These are phyloP conservation scores for Silene vulgaris DNA, from an alignment of 179 eudicot species.

Conservation along the genomic window DNA sequence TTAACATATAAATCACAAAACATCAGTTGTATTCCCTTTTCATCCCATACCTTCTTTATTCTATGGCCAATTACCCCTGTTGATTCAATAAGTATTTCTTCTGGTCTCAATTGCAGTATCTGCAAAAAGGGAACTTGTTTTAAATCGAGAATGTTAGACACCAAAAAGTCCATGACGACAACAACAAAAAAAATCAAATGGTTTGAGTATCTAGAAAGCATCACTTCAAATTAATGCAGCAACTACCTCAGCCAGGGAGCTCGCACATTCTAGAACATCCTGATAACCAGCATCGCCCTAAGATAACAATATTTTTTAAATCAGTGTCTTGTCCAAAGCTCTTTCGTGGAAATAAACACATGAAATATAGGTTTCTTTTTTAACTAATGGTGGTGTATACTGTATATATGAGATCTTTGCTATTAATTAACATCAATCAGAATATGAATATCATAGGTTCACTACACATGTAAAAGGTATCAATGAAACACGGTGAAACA, in stretches of 20 bases:
- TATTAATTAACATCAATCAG: background rate
- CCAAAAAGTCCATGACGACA: background rate
- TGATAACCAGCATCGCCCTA: constrained; percentile 96
- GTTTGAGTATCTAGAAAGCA: background rate
- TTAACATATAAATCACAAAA: background rate
- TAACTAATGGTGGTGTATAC: background rate
- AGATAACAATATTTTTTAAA: constrained; percentile 14
- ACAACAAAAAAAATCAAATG: constrained; percentile 12
- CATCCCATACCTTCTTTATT: constrained; percentile 75
- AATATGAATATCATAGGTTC: background rate
- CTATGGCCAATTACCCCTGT: constrained; percentile 96
- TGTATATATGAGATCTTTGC: background rate
- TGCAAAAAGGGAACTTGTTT: constrained; percentile 20
- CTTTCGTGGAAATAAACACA: background rate
- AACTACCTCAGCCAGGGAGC: constrained; percentile 69
- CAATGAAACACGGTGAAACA: background rate
- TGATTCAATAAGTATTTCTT: constrained; percentile 80
- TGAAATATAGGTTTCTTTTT: too few relatives aligned
- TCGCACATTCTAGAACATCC: constrained; percentile 70
- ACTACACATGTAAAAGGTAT: background rate
- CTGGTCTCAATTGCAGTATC: constrained; percentile 60
- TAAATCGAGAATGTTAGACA: background rate
- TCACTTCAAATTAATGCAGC: constrained; percentile 10
- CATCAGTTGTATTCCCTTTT: too few relatives aligned
- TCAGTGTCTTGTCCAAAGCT: background rate